Evolutionary conservation across 2,329 filamentous ascomycete species (phyloP).

Genomic region (Sarocladium kiliense): DNA sequence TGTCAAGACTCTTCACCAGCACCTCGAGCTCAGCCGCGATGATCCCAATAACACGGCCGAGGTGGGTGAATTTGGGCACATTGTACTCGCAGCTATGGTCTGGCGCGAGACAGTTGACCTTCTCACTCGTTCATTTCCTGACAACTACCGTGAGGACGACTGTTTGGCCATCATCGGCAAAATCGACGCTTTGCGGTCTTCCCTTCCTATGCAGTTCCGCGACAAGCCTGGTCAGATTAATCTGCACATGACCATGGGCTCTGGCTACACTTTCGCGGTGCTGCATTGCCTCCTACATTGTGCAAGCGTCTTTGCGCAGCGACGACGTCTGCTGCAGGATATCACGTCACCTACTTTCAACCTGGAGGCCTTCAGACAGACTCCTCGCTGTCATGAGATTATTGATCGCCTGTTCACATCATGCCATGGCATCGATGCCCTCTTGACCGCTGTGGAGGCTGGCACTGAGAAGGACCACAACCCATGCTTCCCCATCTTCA

Average conservation of each 20-base stretch:
- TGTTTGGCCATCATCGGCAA: conserved; percentile 46
- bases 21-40: conserved; percentile 30
- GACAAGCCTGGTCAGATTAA: conserved; percentile 58
- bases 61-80: conserved; percentile 57
- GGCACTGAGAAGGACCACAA: conserved; percentile 53
- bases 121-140: conserved; percentile 48
- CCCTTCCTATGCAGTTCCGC: conserved; percentile 53
- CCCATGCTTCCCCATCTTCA: conserved; percentile 59
- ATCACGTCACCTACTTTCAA: conserved; percentile 48
- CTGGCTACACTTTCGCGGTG: conserved; percentile 58
- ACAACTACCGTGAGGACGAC: conserved; percentile 49
- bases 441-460: conserved; percentile 49
- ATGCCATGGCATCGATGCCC: conserved; percentile 53
- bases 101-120: conserved; percentile 59
- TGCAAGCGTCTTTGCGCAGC: conserved; percentile 56
- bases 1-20: conserved; percentile 48
- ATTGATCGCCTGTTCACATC: conserved; percentile 54
- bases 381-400: conserved; percentile 44
- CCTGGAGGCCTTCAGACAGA: conserved; percentile 47
- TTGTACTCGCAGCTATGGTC: conserved; percentile 54
- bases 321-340: conserved; percentile 52
- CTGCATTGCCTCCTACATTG: conserved; percentile 57
- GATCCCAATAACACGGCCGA: conserved; percentile 35
- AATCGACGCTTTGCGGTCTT: conserved; percentile 49
- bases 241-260: conserved; percentile 60